Conservation (phyloP, 1,139 yeast species). For the Sugiyamaella sp. region DNA sequence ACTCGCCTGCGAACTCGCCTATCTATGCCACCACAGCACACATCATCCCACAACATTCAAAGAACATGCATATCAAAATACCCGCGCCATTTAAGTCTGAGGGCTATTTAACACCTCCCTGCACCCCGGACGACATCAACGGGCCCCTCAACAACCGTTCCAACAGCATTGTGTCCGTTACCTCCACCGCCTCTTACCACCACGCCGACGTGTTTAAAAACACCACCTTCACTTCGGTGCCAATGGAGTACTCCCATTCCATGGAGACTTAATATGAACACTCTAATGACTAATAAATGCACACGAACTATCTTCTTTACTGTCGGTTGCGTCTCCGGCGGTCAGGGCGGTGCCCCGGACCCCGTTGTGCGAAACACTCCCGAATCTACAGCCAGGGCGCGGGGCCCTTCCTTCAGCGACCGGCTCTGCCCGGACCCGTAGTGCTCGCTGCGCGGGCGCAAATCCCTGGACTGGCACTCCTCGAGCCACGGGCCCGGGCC, state of each 20-base stretch:
- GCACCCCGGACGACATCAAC: constrained; percentile 37
- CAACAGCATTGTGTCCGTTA: constrained; percentile 14
- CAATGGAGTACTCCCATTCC: constrained; percentile 21
- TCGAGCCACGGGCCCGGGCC: no score
- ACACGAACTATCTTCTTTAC: not conserved
- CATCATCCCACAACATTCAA: constrained; percentile 1
- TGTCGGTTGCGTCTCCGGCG: not conserved
- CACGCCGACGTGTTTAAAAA: constrained; percentile 1
- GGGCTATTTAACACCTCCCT: constrained; percentile 39
- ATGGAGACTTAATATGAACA: constrained; percentile 17
- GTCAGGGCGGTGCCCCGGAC: no score
- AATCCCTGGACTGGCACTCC: no score
- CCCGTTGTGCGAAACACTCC: no score
- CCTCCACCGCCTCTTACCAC: constrained; percentile 12
- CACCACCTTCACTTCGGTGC: constrained; percentile 11
- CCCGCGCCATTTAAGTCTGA: constrained; percentile 27
- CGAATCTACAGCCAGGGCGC: no score
- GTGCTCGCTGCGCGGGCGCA: not conserved
- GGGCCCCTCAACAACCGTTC: constrained; percentile 11
- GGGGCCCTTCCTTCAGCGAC: no score
- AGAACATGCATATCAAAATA: constrained; percentile 19
- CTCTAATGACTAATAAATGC: constrained; percentile 11
- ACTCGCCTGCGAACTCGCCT: constrained; percentile 20
- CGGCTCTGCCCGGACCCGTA: not conserved
- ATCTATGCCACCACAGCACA: constrained; percentile 10